Evolutionary conservation across 768 basidiomycete genomes (phyloP).

Genomic region (Leccinum rimulosum): DNA sequence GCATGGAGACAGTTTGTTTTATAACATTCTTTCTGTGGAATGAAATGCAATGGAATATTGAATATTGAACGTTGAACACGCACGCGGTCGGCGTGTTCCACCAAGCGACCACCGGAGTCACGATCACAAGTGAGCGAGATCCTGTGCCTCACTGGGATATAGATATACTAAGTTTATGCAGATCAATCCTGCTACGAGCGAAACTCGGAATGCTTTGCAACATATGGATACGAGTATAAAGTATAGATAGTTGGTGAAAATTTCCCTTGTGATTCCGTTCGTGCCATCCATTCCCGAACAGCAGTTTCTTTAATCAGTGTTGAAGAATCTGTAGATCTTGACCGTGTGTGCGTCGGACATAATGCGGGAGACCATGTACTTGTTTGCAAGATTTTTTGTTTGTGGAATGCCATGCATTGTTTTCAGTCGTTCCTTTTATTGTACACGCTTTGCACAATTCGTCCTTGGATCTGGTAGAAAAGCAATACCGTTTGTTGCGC

Average conservation of each 20-base stretch:
- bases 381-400: conserved; percentile 11
- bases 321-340: conserved; percentile 26
- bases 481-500: conserved; percentile 10
- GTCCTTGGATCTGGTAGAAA: conserved; percentile 1
- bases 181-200: conserved; percentile 69
- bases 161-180: conserved; percentile 20
- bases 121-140: conserved; percentile 48
- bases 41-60: conserved; percentile 21
- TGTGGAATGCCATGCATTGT: conserved; percentile 17
- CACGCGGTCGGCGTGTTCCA: conserved; percentile 79
- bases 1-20: too few species aligned
- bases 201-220: conserved; percentile 48
- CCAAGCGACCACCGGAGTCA: conserved; percentile 75
- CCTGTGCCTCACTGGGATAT: not conserved
- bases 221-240: conserved; percentile 81
- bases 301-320: conserved; percentile 57
- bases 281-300: conserved; percentile 58
- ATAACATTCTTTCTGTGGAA: too few species aligned
- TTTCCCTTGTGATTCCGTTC: conserved; percentile 17
- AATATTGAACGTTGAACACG: too few species aligned
- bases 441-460: conserved; percentile 11
- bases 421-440: conserved; percentile 19
- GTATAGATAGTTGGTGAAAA: conserved; percentile 19
- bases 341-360: conserved; percentile 8
- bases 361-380: not conserved